These are phyloP conservation scores for Acanthamoeba lenticulata DNA, from an alignment of 208 protist genomes.

Conservation along the genomic window DNA sequence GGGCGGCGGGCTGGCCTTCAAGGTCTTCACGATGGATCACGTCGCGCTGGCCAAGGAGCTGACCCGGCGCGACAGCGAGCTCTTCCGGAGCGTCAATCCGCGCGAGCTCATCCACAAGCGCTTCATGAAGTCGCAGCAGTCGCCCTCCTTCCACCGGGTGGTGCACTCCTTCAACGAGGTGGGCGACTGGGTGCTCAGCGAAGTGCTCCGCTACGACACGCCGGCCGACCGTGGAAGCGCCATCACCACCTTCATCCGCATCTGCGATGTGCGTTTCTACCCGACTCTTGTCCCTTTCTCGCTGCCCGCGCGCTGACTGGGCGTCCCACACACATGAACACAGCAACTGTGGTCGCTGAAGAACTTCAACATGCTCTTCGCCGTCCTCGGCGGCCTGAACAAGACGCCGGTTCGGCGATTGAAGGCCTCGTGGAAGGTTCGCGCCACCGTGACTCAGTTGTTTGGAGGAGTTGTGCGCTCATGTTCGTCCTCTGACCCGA, in stretches of 20 bases:
- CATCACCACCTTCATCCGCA: neutral
- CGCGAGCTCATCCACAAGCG: constrained; percentile 32
- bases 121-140: neutral
- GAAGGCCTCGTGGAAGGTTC: constrained; percentile 8
- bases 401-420: neutral
- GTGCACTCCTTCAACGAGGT: neutral
- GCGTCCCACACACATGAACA: neutral
- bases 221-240: neutral
- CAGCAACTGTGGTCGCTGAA: constrained; percentile 1
- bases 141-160: neutral
- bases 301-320: neutral
- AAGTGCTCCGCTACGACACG: neutral
- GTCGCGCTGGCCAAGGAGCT: neutral
- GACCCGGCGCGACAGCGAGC: neutral
- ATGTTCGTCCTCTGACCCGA: neutral
- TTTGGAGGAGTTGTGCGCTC: too few relatives aligned
- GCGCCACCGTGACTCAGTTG: too few relatives aligned
- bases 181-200: neutral
- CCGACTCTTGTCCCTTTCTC: neutral
- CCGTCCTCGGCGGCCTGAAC: neutral
- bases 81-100: neutral
- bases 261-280: neutral
- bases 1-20: neutral
- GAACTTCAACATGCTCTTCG: constrained; percentile 41
- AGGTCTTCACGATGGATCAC: neutral